Evolutionary conservation across 441 rosid genomes (phyloP).

Genomic region (Cnidoscolus chayamansa): DNA sequence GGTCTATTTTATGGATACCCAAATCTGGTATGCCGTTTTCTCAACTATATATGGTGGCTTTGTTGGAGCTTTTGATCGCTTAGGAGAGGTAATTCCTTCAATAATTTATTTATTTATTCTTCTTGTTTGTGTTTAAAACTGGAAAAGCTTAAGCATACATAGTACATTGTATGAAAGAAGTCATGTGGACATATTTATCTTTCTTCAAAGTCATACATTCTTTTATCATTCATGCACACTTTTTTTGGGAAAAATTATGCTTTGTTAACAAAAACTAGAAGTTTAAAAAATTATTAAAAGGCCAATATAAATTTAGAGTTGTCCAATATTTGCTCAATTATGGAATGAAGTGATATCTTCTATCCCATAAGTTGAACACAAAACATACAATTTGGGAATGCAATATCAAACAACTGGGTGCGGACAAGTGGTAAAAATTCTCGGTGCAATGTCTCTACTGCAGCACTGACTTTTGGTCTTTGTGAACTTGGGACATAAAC

Average conservation of each 20-base stretch:
- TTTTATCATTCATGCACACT: conserved; percentile 3
- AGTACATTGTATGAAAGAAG: neutral
- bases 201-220: conserved; percentile 5
- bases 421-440: neutral
- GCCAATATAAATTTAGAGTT: neutral
- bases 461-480: neutral
- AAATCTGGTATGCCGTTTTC: conserved; percentile 90
- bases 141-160: neutral
- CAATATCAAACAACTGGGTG: neutral
- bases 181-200: conserved; percentile 4
- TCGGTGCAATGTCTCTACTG: neutral
- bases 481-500: neutral
- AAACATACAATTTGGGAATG: neutral
- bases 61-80: conserved; percentile 89
- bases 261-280: conserved; percentile 7
- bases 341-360: no score
- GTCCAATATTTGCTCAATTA: neutral
- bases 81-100: conserved; percentile 78
- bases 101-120: neutral
- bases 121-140: conserved; percentile 6
- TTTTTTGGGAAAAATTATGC: conserved; percentile 1
- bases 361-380: neutral
- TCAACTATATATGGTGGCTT: conserved; percentile 95
- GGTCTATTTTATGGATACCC: conserved; percentile 98
- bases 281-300: neutral